A percentile compares a stretch with the other conserved stretches of the same genome.
These are phyloP conservation scores for Herpetospermum pedunculosum DNA, from an alignment of 306 rosid genomes.

Conservation along the genomic window DNA sequence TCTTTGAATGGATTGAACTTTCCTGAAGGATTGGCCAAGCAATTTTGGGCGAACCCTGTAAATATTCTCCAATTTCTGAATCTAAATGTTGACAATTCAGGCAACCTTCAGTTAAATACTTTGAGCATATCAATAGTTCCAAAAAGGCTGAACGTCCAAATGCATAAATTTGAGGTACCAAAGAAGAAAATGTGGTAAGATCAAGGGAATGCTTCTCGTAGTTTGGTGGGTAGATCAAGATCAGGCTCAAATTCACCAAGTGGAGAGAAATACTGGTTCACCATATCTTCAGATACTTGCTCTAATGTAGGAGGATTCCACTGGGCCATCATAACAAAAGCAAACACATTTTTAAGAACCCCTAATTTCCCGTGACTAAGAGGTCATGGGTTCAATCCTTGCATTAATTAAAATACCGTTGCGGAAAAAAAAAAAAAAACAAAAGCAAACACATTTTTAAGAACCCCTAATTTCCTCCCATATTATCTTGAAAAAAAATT, in stretches of 20 bases:
- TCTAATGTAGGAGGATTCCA: conserved; percentile 95
- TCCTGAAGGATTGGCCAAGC: background rate
- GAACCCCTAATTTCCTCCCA: too few relatives aligned
- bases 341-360: conserved; percentile 10
- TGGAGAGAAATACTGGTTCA: conserved; percentile 60
- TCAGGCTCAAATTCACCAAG: conserved; percentile 53
- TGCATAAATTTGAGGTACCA: background rate
- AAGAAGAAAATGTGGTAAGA: background rate
- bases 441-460: too few relatives aligned
- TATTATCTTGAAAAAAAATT: too few relatives aligned
- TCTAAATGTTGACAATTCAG: background rate
- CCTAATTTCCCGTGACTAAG: too few relatives aligned
- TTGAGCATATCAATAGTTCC: background rate
- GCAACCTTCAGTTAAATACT: background rate
- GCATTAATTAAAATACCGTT: too few relatives aligned
- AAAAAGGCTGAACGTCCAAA: background rate
- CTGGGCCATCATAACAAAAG: conserved; percentile 27
- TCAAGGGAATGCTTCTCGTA: conserved; percentile 55
- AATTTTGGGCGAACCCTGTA: background rate
- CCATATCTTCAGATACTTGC: conserved; percentile 69
- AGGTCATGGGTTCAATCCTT: too few relatives aligned
- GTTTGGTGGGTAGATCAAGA: conserved; percentile 55
- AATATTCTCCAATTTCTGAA: background rate
- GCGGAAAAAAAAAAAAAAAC: too few relatives aligned
- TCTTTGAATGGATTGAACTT: background rate